A percentile compares a stretch with the other conserved stretches of the same genome.
Conservation (phyloP, 768 basidiomycete species). For the Agaricus blazei region DNA sequence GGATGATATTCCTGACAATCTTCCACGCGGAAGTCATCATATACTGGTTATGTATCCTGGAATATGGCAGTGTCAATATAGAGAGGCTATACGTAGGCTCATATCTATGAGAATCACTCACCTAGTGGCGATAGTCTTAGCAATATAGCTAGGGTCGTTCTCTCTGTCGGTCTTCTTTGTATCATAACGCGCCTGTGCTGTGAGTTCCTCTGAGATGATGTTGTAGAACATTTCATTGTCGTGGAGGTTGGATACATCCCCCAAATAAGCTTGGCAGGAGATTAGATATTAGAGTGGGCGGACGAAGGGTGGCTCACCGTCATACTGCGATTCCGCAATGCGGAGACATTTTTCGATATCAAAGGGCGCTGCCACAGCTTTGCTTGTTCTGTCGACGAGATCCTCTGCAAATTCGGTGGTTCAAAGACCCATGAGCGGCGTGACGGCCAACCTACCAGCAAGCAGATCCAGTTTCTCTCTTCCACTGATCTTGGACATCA, state of each 20-base stretch:
- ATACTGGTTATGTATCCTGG: slow-evolving; percentile 77
- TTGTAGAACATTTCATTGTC: slow-evolving; percentile 60
- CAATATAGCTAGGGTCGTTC: slow-evolving; percentile 46
- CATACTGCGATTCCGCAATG: slow-evolving; percentile 70
- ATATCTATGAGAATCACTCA: slow-evolving; percentile 19
- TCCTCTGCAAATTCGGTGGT: slow-evolving; percentile 47
- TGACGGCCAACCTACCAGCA: slow-evolving; percentile 45
- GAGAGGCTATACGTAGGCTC: background rate
- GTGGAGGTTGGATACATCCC: slow-evolving; percentile 63
- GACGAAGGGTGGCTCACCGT: slow-evolving; percentile 41
- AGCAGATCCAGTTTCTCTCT: slow-evolving; percentile 78
- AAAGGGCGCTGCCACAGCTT: slow-evolving; percentile 62
- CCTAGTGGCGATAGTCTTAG: slow-evolving; percentile 57
- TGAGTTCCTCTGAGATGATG: slow-evolving; percentile 52
- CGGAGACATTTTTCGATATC: slow-evolving; percentile 55
- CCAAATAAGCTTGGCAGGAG: slow-evolving; percentile 48
- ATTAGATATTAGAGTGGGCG: background rate
- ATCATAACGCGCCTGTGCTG: slow-evolving; percentile 39
- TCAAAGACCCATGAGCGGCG: slow-evolving; percentile 3
- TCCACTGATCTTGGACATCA: slow-evolving; percentile 58
- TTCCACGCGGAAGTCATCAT: slow-evolving; percentile 84
- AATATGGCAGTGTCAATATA: background rate
- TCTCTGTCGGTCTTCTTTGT: slow-evolving; percentile 20
- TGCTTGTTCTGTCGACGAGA: slow-evolving; percentile 50
- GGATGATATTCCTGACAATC: slow-evolving; percentile 55